Base-by-base conservation (phyloP, 805 yeast species). In the Lipomyces orientalis region DNA sequence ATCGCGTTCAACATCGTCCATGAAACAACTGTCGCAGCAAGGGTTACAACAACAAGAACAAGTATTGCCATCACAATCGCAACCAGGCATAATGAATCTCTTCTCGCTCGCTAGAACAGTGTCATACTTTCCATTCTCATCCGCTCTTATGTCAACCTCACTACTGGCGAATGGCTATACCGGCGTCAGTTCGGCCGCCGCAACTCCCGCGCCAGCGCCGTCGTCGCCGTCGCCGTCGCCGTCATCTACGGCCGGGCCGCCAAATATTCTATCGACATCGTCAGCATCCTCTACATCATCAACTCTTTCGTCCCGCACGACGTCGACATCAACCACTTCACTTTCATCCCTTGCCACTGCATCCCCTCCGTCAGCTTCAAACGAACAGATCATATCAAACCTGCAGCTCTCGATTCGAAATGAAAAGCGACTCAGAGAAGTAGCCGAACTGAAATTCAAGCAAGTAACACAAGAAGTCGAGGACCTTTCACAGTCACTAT, bases 401-500 rank as follows among this genome's bases (percentile, higher is more conserved):
- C 60, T 67, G 10, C 67, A 64, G 33, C 60, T 9, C 5, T 58
- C 63, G 7, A 31, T 62, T 4, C 61, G 31, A n/a, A 62, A 61
- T 34, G 76, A 74, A 56, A 37, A 29, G 22, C 57, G 64, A 51
- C 64, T 65, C 22, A 71, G 75, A 4, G 67, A 58, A 54, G 73
- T 57, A 9, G 71, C 72, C 14, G 76, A 74, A 58, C 56, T 29
- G 46, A 65, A 72, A n/a, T 67, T 60, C 58, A 57, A 43, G 6
- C 66, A 73, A 12, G 58, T 71, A 12, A 33, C 62, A 9, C 37
- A 54, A 14, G 75, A 74, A 62, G 58, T 74, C 12, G 75, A 73
- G 56, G 76, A 73, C 19, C 66, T 74, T 16, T 65, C 73, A 10
- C 71, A 62, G 56, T 60, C 68, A 3, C 60, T 73, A 19, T 72